These are phyloP conservation scores for Fusarium austroafricanum DNA, from an alignment of 2,329 filamentous ascomycete species.

Conservation along the genomic window DNA sequence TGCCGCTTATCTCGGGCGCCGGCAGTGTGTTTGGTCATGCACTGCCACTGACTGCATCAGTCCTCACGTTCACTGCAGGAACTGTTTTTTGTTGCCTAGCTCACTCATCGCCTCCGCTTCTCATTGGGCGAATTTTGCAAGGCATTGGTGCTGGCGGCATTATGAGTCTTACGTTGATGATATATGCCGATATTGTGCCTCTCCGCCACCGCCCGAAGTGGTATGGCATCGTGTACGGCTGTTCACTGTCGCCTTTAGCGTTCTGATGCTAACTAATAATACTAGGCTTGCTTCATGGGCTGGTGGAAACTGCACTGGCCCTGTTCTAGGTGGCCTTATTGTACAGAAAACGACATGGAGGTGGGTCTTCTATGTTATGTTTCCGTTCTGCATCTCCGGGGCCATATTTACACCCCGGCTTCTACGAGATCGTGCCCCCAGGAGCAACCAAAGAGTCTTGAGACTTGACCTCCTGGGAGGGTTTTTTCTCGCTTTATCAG, in stretches of 20 bases:
- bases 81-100: not conserved
- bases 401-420: not conserved
- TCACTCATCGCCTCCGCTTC: not conserved
- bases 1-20: not conserved
- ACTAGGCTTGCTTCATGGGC: not conserved
- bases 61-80: not conserved
- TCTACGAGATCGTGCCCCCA: not conserved
- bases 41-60: not conserved
- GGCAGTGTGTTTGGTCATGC: not conserved
- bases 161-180: not conserved
- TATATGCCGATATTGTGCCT: not conserved
- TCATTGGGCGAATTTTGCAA: not conserved
- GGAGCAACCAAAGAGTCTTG: not conserved
- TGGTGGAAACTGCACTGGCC: not conserved
- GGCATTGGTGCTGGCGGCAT: not conserved
- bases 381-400: not conserved
- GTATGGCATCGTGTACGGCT: not conserved
- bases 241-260: not conserved
- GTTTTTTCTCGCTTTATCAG: not conserved
- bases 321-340: not conserved
- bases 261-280: not conserved
- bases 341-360: not conserved
- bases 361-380: not conserved
- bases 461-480: not conserved
- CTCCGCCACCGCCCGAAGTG: not conserved